phyloP scores from a whole-genome alignment of 345 rosid genomes.

The Eucalyptus curtisii region DNA sequence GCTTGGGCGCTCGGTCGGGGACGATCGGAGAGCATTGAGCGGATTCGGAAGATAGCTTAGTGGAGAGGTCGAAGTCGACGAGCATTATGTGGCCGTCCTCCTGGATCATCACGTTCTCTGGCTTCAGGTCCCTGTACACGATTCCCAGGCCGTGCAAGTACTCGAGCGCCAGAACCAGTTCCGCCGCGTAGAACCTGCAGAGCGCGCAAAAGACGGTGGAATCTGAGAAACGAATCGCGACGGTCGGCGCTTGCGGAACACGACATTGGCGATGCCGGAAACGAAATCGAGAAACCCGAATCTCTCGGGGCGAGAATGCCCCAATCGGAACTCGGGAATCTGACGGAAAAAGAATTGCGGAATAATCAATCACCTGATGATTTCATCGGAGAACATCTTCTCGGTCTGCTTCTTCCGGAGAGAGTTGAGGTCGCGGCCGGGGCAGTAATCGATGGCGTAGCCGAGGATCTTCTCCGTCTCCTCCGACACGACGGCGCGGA shows the following conservation, averaged over 20 bases:
- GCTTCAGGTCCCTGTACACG: slow-evolving; percentile 80
- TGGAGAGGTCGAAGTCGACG: slow-evolving; percentile 90
- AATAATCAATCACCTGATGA: slow-evolving; percentile 37
- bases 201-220: neutral
- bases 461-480: slow-evolving; percentile 67
- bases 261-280: neutral
- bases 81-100: slow-evolving; percentile 87
- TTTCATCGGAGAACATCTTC: slow-evolving; percentile 60
- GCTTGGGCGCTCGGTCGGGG: neutral
- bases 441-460: slow-evolving; percentile 84
- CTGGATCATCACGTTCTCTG: slow-evolving; percentile 79
- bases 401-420: slow-evolving; percentile 60
- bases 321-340: neutral
- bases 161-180: slow-evolving; percentile 66
- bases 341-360: neutral
- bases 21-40: neutral
- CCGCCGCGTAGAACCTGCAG: slow-evolving; percentile 84
- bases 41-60: slow-evolving; percentile 34
- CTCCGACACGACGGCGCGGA: slow-evolving; percentile 55
- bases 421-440: slow-evolving; percentile 54
- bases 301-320: neutral
- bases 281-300: neutral
- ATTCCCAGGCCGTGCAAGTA: slow-evolving; percentile 66
- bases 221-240: neutral
- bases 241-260: neutral